These are phyloP conservation scores for Mycocentrospora acerina DNA, from an alignment of 2,329 filamentous ascomycete genomes.

Conservation along the genomic window DNA sequence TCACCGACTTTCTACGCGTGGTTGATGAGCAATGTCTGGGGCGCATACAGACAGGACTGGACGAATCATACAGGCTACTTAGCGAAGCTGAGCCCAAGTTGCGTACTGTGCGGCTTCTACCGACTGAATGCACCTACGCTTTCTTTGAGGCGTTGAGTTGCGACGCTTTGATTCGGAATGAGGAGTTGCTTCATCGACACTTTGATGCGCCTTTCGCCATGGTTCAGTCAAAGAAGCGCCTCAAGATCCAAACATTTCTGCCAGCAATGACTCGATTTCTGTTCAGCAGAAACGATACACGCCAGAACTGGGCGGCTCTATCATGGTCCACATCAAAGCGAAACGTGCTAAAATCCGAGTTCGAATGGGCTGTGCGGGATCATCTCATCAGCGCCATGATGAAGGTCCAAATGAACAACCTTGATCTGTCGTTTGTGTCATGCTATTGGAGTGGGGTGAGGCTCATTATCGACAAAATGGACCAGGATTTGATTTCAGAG, in stretches of 20 bases:
- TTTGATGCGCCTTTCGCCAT: slow-evolving; percentile 85
- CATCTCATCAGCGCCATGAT: slow-evolving; percentile 68
- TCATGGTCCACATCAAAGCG: slow-evolving; percentile 68
- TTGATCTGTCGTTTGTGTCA: slow-evolving; percentile 58
- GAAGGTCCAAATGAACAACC: slow-evolving; percentile 59
- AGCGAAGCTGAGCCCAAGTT: slow-evolving; percentile 50
- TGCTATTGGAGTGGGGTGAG: slow-evolving; percentile 79
- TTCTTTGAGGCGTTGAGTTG: slow-evolving; percentile 89
- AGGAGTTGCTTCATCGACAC: slow-evolving; percentile 54
- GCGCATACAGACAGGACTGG: slow-evolving; percentile 47
- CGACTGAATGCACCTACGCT: slow-evolving; percentile 68
- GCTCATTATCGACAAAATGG: slow-evolving; percentile 71
- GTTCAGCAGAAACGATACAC: slow-evolving; percentile 68
- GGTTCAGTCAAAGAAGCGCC: slow-evolving; percentile 74
- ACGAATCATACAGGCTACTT: slow-evolving; percentile 44
- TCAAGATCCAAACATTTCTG: slow-evolving; percentile 73
- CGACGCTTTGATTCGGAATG: slow-evolving; percentile 68
- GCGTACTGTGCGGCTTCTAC: slow-evolving; percentile 53
- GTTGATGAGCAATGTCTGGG: slow-evolving; percentile 50
- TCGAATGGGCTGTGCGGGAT: slow-evolving; percentile 83
- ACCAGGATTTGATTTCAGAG: slow-evolving; percentile 72
- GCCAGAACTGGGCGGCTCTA: slow-evolving; percentile 66
- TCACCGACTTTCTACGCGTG: slow-evolving; percentile 45
- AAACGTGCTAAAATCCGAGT: slow-evolving; percentile 69
- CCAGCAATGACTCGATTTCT: slow-evolving; percentile 85